Evolutionary conservation across 192 early-diverging fungal genomes (phyloP).

Genomic region (Linderina pennispora): DNA sequence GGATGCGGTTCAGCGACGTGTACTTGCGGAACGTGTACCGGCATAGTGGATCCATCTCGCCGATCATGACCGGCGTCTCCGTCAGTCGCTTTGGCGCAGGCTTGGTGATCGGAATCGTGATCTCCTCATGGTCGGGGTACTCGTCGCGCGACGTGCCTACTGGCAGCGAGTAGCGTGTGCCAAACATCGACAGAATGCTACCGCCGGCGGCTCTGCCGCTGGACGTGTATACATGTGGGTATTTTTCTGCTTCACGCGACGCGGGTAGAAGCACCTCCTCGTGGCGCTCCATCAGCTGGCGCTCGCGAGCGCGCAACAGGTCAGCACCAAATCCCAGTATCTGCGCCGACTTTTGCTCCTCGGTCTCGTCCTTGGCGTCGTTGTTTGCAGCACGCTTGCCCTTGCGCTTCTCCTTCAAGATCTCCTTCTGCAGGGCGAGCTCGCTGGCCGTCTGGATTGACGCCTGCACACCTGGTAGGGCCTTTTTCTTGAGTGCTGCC

Average conservation of each 20-base stretch:
- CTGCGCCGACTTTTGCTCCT: slow-evolving; percentile 20
- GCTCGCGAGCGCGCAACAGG: slow-evolving; percentile 29
- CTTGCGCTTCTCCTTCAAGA: slow-evolving; percentile 21
- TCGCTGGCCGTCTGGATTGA: slow-evolving; percentile 22
- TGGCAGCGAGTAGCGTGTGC: slow-evolving; percentile 73
- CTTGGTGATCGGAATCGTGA: slow-evolving; percentile 75
- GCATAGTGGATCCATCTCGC: slow-evolving; percentile 69
- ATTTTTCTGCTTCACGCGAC: slow-evolving; percentile 27
- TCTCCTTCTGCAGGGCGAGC: slow-evolving; percentile 26
- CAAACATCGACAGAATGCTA: slow-evolving; percentile 70
- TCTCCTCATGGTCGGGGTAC: slow-evolving; percentile 81
- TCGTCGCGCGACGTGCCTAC: slow-evolving; percentile 69
- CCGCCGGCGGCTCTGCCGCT: slow-evolving; percentile 37
- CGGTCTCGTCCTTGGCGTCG: slow-evolving; percentile 1
- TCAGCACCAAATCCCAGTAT: slow-evolving; percentile 33
- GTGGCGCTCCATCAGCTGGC: slow-evolving; percentile 31
- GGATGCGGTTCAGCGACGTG: slow-evolving; percentile 85
- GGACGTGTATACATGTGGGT: slow-evolving; percentile 85
- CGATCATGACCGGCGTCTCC: slow-evolving; percentile 63
- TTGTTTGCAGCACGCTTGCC: background rate
- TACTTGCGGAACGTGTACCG: slow-evolving; percentile 81
- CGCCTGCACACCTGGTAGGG: slow-evolving; percentile 23
- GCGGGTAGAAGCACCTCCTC: slow-evolving; percentile 24
- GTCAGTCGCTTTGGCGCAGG: slow-evolving; percentile 56
- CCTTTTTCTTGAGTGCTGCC: slow-evolving; percentile 1